Percentiles rank a stretch among this genome's conserved stretches.
Evolutionary conservation across 1,284 basidiomycete species (phyloP).

Genomic region (Austroboletus sp.): DNA sequence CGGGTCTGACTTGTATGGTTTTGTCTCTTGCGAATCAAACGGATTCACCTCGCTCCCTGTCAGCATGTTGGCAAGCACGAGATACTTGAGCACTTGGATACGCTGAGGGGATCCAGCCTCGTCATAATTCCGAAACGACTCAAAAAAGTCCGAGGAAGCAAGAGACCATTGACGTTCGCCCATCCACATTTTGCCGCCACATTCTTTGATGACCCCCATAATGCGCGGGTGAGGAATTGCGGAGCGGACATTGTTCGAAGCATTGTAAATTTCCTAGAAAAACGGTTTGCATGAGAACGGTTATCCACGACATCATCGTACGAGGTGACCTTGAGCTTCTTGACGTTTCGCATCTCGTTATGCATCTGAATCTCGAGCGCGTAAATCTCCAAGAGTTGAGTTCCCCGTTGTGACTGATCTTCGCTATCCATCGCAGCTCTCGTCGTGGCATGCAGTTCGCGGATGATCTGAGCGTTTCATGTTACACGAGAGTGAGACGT

Average conservation of each 20-base stretch:
- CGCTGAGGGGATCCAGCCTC: slow-evolving; percentile 95
- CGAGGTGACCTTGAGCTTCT: slow-evolving; percentile 77
- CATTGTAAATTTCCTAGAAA: slow-evolving; percentile 89
- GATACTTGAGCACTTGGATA: slow-evolving; percentile 96
- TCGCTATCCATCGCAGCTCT: slow-evolving; percentile 57
- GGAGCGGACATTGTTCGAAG: slow-evolving; percentile 85
- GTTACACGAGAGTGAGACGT: neutral
- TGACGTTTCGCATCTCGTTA: slow-evolving; percentile 89
- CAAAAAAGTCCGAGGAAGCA: slow-evolving; percentile 96
- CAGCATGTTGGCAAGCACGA: slow-evolving; percentile 96
- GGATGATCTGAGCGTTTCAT: slow-evolving; percentile 49
- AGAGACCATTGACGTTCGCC: slow-evolving; percentile 98
- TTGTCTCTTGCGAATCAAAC: slow-evolving; percentile 98
- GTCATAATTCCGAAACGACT: slow-evolving; percentile 97
- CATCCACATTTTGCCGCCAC: slow-evolving; percentile 99
- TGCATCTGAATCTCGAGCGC: slow-evolving; percentile 99
- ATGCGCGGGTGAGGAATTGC: slow-evolving; percentile 98
- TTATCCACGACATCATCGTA: neutral
- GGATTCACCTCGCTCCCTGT: slow-evolving; percentile 98
- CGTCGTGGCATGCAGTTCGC: slow-evolving; percentile 65
- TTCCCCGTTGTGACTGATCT: slow-evolving; percentile 84
- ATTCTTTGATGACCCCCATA: slow-evolving; percentile 98
- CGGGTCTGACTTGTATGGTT: slow-evolving; percentile 96
- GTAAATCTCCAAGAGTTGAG: slow-evolving; percentile 94
- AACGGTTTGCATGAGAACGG: neutral